Base-by-base conservation (phyloP, 495 filamentous ascomycete genomes). In the Bryoglossum gracile region DNA sequence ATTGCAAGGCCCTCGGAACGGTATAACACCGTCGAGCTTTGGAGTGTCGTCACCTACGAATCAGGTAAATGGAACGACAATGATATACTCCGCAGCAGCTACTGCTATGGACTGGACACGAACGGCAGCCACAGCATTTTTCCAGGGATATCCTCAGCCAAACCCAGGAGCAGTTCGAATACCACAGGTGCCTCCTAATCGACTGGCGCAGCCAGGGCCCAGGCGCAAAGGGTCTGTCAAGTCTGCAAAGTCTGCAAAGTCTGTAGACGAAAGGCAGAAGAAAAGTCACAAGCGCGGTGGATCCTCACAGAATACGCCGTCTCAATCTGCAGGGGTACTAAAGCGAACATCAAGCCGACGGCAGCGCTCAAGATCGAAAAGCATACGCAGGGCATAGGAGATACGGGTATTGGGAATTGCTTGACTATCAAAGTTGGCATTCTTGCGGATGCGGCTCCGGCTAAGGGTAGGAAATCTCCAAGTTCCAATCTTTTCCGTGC, bases 11-110 rank as follows among this genome's bases (percentile, higher is more conserved):
- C 33, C 33, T 35, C 33, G 10, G 33, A 35, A 35, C 33, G 33
- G 33, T 35, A 35, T 11, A 57, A n/a, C n/a, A n/a, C n/a, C n/a
- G n/a, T n/a, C n/a, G n/a, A n/a, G n/a, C n/a, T n/a, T n/a, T n/a
- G n/a, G n/a, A n/a, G n/a, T n/a, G n/a, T n/a, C n/a, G n/a, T n/a
- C n/a, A n/a, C n/a, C n/a, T n/a, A n/a, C n/a, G n/a, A n/a, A n/a
- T n/a, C n/a, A n/a, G n/a, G n/a, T n/a, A n/a, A n/a, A 54, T 41
- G 40, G 26, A 36, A 54, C 45, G 45, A 37, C 53, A 46, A 34
- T 38, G 37, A 47, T 47, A 19, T 47, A 37, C 44, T 47, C 44
- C 44, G 44, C 44, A 38, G 44, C 30, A 35, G 4, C 44, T 38
- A 37, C 44, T 47, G 17, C 34, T 47, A 47, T 47, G 21, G 34